A percentile compares a stretch with the other conserved stretches of the same genome.
Evolutionary conservation across 2,329 filamentous ascomycete species (phyloP).

Genomic region (Microcyclospora pomicola): DNA sequence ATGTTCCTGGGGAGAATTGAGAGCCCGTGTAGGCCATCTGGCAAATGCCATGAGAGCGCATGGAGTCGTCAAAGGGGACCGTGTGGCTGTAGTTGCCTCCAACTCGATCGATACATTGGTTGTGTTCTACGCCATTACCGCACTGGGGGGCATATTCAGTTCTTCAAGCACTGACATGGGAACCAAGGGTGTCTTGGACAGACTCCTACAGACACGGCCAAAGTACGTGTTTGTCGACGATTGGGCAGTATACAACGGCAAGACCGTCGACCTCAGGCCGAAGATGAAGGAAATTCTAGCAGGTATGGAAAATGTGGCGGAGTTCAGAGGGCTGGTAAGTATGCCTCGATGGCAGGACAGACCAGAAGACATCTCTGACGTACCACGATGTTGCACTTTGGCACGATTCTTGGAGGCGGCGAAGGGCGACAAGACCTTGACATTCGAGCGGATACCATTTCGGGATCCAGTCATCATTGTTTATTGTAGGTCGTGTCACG

Average conservation of each 20-base stretch:
- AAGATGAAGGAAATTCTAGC: constrained; percentile 57
- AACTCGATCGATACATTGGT: constrained; percentile 63
- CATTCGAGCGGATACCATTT: constrained; percentile 51
- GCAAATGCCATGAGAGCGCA: constrained; percentile 52
- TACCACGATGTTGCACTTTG: constrained; percentile 37
- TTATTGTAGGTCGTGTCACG: constrained; percentile 37
- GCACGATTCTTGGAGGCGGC: constrained; percentile 28
- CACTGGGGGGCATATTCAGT: constrained; percentile 62
- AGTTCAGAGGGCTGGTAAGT: constrained; percentile 51
- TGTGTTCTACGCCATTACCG: constrained; percentile 54
- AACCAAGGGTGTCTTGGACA: constrained; percentile 59
- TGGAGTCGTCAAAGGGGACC: constrained; percentile 57
- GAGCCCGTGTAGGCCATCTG: constrained; percentile 43
- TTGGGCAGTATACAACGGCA: constrained; percentile 64
- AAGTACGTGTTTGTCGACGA: constrained; percentile 78
- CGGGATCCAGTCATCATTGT: constrained; percentile 59
- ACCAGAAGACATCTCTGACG: constrained; percentile 43
- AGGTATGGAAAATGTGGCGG: constrained; percentile 45
- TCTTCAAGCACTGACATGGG: constrained; percentile 75
- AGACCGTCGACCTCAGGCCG: constrained; percentile 52
- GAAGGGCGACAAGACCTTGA: constrained; percentile 26
- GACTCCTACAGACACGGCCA: constrained; percentile 60
- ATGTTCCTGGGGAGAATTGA: constrained; percentile 54
- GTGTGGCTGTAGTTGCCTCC: constrained; percentile 60
- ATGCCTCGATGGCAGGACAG: constrained; percentile 49